Percentiles rank a stretch among this genome's conserved stretches.
Evolutionary conservation across 208 protist species (phyloP).

Genomic region (Leishmania martiniquensis): DNA sequence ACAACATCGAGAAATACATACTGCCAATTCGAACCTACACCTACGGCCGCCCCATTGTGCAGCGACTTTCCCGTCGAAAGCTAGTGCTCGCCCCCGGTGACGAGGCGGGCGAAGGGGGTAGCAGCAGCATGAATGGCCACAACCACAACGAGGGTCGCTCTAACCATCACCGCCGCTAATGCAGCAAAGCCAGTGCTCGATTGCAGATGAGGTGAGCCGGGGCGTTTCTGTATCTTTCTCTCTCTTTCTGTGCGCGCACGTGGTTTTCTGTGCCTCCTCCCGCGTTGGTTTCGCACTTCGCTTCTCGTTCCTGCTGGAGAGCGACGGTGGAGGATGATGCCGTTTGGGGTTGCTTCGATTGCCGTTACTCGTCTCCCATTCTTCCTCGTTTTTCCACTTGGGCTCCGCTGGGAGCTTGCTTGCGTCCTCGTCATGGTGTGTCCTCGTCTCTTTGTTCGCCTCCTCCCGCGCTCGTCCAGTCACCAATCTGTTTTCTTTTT

Average conservation of each 20-base stretch:
- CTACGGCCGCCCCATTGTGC: constrained; percentile 97
- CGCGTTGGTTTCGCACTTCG: not conserved
- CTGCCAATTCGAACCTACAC: constrained; percentile 93
- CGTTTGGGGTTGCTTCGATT: not conserved
- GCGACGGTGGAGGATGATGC: not conserved
- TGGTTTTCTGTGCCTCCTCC: not conserved
- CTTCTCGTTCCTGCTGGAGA: not conserved
- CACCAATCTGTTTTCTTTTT: constrained; percentile 8
- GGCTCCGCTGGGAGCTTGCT: not conserved
- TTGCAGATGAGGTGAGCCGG: not conserved
- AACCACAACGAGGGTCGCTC: constrained; percentile 6
- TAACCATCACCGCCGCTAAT: constrained; percentile 23
- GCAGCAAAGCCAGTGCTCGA: not conserved
- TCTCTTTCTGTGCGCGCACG: not conserved
- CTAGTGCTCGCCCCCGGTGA: constrained; percentile 67
- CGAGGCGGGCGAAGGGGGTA: constrained; percentile 25
- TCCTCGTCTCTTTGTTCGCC: not conserved
- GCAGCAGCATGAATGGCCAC: constrained; percentile 12
- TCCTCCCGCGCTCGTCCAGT: not conserved
- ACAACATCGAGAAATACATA: constrained; percentile 91
- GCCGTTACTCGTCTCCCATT: not conserved
- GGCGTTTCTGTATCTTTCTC: not conserved
- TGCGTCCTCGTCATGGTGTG: not conserved
- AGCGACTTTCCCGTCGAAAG: constrained; percentile 87
- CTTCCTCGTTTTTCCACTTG: not conserved